Evolutionary conservation across 2,329 filamentous ascomycete species (phyloP).

Genomic region (Chaetomium olivaceum): DNA sequence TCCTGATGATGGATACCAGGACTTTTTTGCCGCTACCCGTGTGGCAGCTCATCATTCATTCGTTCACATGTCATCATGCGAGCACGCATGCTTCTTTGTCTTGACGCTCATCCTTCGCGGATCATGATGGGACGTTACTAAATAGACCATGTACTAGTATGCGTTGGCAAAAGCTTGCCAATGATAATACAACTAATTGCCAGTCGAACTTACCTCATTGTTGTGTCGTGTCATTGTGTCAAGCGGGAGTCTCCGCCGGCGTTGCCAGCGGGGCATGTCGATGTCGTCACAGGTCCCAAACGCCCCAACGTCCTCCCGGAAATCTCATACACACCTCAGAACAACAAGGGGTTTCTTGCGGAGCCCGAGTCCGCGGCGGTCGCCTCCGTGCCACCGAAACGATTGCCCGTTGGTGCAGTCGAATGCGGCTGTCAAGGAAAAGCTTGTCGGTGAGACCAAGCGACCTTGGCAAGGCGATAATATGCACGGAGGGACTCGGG

Average conservation of each 20-base stretch:
- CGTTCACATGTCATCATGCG: constrained; percentile 10
- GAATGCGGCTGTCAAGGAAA: not conserved
- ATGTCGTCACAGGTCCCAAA: constrained; percentile 29
- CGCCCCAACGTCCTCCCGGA: constrained; percentile 16
- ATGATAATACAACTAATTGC: not conserved
- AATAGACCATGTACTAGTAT: not conserved
- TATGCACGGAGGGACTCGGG: constrained; percentile 12
- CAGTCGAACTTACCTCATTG: not conserved
- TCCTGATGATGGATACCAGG: not conserved
- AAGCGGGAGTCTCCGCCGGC: not conserved
- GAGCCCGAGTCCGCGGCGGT: constrained; percentile 15
- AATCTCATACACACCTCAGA: constrained; percentile 12
- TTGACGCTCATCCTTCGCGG: not conserved
- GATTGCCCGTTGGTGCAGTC: not conserved
- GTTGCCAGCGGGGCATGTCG: constrained; percentile 3
- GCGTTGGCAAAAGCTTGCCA: not conserved
- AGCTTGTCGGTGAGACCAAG: not conserved
- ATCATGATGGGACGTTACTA: not conserved
- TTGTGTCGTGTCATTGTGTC: not conserved
- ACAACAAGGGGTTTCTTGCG: constrained; percentile 16
- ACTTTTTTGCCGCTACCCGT: constrained; percentile 1
- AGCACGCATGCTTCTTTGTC: not conserved
- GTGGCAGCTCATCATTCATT: not conserved
- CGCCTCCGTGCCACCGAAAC: constrained; percentile 1
- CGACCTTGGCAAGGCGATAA: not conserved